Evolutionary conservation across 129 eudicot species (phyloP).

Genomic region (Tagetes patula): DNA sequence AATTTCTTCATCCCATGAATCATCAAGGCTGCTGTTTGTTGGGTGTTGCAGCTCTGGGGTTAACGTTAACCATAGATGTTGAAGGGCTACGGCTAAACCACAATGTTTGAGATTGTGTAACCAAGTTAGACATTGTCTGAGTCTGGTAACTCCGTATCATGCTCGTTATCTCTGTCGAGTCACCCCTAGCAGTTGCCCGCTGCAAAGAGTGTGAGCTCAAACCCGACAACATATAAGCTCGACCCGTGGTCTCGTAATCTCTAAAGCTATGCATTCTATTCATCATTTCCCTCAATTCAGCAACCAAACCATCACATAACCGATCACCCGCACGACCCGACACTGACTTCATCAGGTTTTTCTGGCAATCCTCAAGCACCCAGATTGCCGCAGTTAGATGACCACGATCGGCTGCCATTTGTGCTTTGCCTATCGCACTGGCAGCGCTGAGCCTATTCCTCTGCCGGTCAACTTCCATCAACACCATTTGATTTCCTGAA

Average conservation of each 20-base stretch:
- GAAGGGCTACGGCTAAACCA: conserved; percentile 43
- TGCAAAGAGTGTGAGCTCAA: conserved; percentile 92
- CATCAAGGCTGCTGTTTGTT: conserved; percentile 48
- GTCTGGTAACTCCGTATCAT: conserved; percentile 60
- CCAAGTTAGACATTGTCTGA: conserved; percentile 76
- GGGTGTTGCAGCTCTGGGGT: conserved; percentile 22
- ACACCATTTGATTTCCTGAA: conserved; percentile 23
- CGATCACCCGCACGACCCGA: conserved; percentile 54
- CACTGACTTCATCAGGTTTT: conserved; percentile 36
- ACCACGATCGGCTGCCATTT: conserved; percentile 62
- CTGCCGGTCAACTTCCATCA: conserved; percentile 70
- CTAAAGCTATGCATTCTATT: conserved; percentile 69
- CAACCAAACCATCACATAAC: conserved; percentile 54
- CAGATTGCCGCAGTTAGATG: conserved; percentile 48
- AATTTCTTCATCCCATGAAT: background rate
- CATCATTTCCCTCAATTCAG: conserved; percentile 68
- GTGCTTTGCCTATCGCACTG: conserved; percentile 64
- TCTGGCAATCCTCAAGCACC: conserved; percentile 49
- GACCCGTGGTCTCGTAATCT: conserved; percentile 61
- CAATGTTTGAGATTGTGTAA: conserved; percentile 63
- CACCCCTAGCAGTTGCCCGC: conserved; percentile 88
- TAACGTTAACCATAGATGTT: conserved; percentile 43
- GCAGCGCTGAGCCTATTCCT: conserved; percentile 64
- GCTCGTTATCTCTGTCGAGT: conserved; percentile 50
- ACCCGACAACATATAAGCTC: conserved; percentile 85